A percentile compares a stretch with the other conserved stretches of the same genome.
Conservation (phyloP, 179 eudicot genomes). For the Heliamphora pulchella region DNA sequence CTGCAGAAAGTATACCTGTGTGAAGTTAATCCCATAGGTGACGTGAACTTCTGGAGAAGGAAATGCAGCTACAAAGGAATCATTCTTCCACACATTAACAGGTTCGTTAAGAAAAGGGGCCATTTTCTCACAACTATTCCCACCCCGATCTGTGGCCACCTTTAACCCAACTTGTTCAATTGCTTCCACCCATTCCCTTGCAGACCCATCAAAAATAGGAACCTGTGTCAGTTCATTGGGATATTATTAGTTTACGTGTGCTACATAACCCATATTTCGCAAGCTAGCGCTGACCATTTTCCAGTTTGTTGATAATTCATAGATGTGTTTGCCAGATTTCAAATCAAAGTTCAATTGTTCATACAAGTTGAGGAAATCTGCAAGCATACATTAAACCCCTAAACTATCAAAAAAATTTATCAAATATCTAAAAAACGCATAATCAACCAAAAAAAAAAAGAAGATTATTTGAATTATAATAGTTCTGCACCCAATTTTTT, state of each 20-base stretch:
- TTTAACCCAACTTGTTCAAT: constrained; percentile 63
- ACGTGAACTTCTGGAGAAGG: constrained; percentile 52
- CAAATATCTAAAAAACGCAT: not conserved
- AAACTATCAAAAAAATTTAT: not conserved
- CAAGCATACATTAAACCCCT: not conserved
- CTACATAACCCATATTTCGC: not conserved
- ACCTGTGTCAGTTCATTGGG: constrained; percentile 35
- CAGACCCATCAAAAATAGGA: constrained; percentile 94
- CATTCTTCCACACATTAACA: constrained; percentile 53
- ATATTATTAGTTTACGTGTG: constrained; percentile 4
- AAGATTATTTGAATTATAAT: not conserved
- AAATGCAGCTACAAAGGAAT: constrained; percentile 72
- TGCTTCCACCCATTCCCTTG: constrained; percentile 84
- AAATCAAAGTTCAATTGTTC: not conserved
- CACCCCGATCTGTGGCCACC: constrained; percentile 55
- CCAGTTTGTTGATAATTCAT: not conserved
- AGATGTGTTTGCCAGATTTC: not conserved
- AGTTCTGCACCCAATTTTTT: not conserved
- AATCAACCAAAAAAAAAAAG: not conserved
- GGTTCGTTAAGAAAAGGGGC: constrained; percentile 63
- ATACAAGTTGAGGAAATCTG: too few species aligned
- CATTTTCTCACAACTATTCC: constrained; percentile 54
- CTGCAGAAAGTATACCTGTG: constrained; percentile 40
- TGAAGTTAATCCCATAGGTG: constrained; percentile 71
- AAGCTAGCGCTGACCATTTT: not conserved